Evolutionary conservation across 306 rosid genomes (phyloP).

Genomic region (Oemleria cerasiformis): DNA sequence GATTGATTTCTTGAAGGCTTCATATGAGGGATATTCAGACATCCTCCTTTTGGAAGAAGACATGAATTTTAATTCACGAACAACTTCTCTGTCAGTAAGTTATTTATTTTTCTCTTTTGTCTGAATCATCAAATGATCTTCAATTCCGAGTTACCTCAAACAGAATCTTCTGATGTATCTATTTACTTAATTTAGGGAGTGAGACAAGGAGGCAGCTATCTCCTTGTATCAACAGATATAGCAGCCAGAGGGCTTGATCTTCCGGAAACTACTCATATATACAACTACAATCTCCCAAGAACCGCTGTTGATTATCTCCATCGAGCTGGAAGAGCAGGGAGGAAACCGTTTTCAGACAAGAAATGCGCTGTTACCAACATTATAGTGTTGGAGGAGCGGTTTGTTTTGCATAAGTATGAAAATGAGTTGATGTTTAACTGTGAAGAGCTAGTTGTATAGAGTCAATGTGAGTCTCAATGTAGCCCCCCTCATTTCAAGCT

Average conservation of each 20-base stretch:
- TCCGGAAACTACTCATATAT: conserved; percentile 86
- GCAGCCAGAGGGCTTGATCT: conserved; percentile 93
- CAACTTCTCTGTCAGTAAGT: conserved; percentile 69
- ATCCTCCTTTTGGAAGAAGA: conserved; percentile 79
- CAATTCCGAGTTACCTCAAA: not conserved
- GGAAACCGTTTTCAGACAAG: conserved; percentile 76
- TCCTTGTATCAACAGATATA: conserved; percentile 83
- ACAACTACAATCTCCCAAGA: conserved; percentile 84
- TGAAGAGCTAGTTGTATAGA: conserved; percentile 52
- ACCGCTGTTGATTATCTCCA: conserved; percentile 82
- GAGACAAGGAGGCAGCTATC: conserved; percentile 72
- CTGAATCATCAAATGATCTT: conserved; percentile 1
- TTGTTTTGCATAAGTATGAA: conserved; percentile 83
- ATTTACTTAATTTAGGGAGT: conserved; percentile 50
- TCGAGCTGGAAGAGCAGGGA: conserved; percentile 92
- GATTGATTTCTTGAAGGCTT: conserved; percentile 62
- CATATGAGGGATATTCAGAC: conserved; percentile 61
- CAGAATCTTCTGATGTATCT: conserved; percentile 13
- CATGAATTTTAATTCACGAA: conserved; percentile 69
- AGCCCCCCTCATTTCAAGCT: not conserved
- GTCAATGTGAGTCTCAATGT: conserved; percentile 10
- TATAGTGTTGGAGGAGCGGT: conserved; percentile 61
- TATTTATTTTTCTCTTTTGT: not conserved
- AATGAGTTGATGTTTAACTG: conserved; percentile 71
- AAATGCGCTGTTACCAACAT: conserved; percentile 71